These are phyloP conservation scores for Ganoderma resinaceum DNA, from an alignment of 1,284 basidiomycete species.

Conservation along the genomic window DNA sequence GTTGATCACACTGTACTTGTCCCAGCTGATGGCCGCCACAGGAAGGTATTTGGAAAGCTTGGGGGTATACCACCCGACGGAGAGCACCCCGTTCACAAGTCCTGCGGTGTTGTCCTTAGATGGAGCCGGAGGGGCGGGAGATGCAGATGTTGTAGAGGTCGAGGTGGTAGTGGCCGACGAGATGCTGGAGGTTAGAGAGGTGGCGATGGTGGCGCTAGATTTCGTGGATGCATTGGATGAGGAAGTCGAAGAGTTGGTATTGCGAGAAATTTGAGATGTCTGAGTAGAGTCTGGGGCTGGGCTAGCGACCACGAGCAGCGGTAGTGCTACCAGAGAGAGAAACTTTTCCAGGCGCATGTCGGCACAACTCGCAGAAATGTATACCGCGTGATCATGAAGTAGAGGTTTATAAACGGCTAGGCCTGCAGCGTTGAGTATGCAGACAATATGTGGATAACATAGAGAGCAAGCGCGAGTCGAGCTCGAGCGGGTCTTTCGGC, in stretches of 20 bases:
- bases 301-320: neutral
- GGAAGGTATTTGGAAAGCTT: neutral
- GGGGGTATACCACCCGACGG: neutral
- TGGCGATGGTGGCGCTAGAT: neutral
- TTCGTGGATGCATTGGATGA: neutral
- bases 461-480: neutral
- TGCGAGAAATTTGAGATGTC: neutral
- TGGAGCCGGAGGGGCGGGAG: neutral
- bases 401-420: neutral
- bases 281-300: neutral
- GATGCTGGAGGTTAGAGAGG: neutral
- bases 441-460: neutral
- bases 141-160: neutral
- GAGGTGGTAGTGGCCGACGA: neutral
- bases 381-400: neutral
- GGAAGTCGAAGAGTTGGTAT: neutral
- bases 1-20: neutral
- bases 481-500: neutral
- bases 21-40: neutral
- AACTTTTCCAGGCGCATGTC: neutral
- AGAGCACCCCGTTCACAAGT: neutral
- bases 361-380: neutral
- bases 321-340: neutral
- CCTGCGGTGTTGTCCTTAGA: neutral
- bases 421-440: neutral